Base-by-base conservation (phyloP, 768 basidiomycete species). In the Dendrothele bispora region DNA sequence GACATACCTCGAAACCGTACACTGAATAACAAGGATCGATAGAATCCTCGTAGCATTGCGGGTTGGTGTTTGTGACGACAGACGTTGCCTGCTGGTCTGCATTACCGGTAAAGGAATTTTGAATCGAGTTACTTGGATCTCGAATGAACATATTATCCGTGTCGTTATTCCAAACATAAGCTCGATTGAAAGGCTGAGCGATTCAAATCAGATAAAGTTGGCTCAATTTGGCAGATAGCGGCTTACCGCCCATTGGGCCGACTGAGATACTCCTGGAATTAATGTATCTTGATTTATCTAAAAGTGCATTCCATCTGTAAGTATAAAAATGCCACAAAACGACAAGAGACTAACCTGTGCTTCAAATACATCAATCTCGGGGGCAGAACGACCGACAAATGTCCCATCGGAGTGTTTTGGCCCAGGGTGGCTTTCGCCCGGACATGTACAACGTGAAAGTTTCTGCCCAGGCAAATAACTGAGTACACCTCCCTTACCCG, bases 351-450 rank as follows among this genome's bases (percentile, higher is more conserved):
- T 58, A 30, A 70, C 68, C 64, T 74, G 72, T 4, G 81, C 81
- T 54, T 83, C 82, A 49, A 83, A 69, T 42, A 83, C 65, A 56
- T 83, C 82, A 38, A 83, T 81, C 56, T 83, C 82, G 5, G 81
- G 81, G 21, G 82, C 81, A 5, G 72, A 64, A 24, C 82, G 61
- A 0, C 81, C 82, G 1, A 73, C 70, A 50, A 73, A 82, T 3
- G 63, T 64, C 14, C 81, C 80, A 45, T 82, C 60, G 24, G 15
- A 15, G 26, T 65, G 67, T 15, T 71, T 58, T 7, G 82, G 82
- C 7, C 82, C 82, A 1, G 82, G 82, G 61, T 83, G 82, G 1
- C 70, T 64, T 51, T 84, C 83, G 20, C 72, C 70, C 0, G 68
- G 57, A 57, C 83, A 84, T 0, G 83, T 84, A 56, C 84, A 84